A percentile compares a stretch with the other conserved stretches of the same genome.
Conservation (phyloP, 2,329 filamentous ascomycete species). For the Cadophora sp. region DNA sequence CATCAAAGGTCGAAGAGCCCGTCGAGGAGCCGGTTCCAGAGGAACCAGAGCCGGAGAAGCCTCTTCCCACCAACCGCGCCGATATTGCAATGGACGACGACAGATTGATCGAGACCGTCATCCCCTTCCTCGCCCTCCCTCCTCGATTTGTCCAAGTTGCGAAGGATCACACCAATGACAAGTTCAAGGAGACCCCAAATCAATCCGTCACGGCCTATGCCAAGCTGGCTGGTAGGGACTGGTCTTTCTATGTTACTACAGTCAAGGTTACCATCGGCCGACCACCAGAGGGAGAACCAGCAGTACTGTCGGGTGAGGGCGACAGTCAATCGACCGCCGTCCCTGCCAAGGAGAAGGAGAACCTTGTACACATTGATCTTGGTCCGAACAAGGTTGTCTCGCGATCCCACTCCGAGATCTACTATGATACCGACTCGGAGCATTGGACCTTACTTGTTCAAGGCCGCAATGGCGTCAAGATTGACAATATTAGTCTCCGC, state of each 20-base stretch:
- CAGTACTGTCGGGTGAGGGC: conserved; percentile 33
- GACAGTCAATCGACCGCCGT: conserved; percentile 27
- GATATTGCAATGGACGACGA: conserved; percentile 54
- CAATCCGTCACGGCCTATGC: conserved; percentile 77
- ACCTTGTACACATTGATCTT: conserved; percentile 81
- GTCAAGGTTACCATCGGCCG: conserved; percentile 80
- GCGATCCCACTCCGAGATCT: conserved; percentile 76
- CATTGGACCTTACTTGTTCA: conserved; percentile 87
- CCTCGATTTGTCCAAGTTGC: conserved; percentile 61
- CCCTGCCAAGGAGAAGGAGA: conserved; percentile 48
- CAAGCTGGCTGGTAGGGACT: conserved; percentile 81
- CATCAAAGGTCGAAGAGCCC: conserved; percentile 24
- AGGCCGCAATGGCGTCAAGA: conserved; percentile 87
- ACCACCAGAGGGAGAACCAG: conserved; percentile 58
- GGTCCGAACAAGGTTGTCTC: conserved; percentile 85
- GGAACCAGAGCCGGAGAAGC: conserved; percentile 29
- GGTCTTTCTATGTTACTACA: conserved; percentile 84
- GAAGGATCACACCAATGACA: conserved; percentile 67
- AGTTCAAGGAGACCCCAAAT: conserved; percentile 63
- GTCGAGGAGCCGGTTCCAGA: conserved; percentile 45
- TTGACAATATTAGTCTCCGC: conserved; percentile 77
- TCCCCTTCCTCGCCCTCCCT: conserved; percentile 38
- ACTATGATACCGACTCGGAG: conserved; percentile 70
- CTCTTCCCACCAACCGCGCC: conserved; percentile 51
- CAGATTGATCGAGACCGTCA: conserved; percentile 48